A percentile compares a stretch with the other conserved stretches of the same genome.
These are phyloP conservation scores for Arthroderma uncinatum DNA, from an alignment of 2,329 filamentous ascomycete genomes.

Conservation along the genomic window DNA sequence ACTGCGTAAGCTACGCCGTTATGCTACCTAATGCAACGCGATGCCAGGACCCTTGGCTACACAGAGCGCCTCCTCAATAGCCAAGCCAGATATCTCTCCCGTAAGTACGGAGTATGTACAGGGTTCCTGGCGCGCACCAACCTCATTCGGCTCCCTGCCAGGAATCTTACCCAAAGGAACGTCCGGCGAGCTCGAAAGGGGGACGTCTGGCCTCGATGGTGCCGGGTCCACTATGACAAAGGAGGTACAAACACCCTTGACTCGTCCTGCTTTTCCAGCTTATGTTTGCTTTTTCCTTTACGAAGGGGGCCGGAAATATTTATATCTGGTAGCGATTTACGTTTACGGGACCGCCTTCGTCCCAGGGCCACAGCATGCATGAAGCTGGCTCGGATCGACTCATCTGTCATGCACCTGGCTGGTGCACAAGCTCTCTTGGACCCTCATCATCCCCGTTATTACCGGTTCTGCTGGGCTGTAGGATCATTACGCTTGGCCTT, in stretches of 20 bases:
- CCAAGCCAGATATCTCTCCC: not conserved
- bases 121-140: not conserved
- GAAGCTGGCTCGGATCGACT: not conserved
- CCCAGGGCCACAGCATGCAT: not conserved
- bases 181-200: not conserved
- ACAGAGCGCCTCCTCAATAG: not conserved
- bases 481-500: not conserved
- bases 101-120: not conserved
- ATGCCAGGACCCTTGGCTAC: not conserved
- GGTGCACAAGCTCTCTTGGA: not conserved
- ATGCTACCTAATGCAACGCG: not conserved
- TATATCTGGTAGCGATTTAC: constrained; percentile 3
- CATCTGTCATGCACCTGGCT: not conserved
- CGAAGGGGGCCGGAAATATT: constrained; percentile 2
- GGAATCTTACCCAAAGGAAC: not conserved
- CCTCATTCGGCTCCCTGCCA: not conserved
- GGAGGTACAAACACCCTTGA: constrained; percentile 3
- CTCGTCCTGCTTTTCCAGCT: not conserved
- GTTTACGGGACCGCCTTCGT: not conserved
- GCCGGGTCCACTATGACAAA: constrained; percentile 1
- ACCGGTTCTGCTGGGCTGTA: not conserved
- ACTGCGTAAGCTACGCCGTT: not conserved
- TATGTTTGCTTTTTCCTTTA: not conserved
- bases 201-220: not conserved
- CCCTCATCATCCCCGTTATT: not conserved